phyloP scores from a whole-genome alignment of 805 yeast genomes.

The Vanderwaltozyma tropicalis region DNA sequence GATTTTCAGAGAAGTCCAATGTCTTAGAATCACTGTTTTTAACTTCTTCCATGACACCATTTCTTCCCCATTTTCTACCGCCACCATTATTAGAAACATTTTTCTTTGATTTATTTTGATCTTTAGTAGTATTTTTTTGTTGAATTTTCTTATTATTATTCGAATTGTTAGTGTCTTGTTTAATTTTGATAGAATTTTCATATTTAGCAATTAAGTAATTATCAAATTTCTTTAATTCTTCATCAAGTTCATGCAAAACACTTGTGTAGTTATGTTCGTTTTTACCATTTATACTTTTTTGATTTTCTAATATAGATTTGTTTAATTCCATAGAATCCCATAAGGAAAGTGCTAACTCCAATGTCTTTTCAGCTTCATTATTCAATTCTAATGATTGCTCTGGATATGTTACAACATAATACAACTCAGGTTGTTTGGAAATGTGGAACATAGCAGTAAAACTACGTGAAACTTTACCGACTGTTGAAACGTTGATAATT shows the following conservation, averaged over 20 bases:
- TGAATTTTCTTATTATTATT: slow-evolving; percentile 5
- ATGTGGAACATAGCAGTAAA: slow-evolving; percentile 20
- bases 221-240: slow-evolving; percentile 31
- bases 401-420: slow-evolving; percentile 34
- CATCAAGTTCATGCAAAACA: slow-evolving; percentile 22
- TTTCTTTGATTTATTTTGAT: slow-evolving; percentile 4
- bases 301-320: slow-evolving; percentile 23
- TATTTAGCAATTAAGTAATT: slow-evolving; percentile 30
- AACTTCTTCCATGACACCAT: slow-evolving; percentile 44
- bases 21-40: slow-evolving; percentile 29
- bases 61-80: slow-evolving; percentile 57
- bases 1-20: slow-evolving; percentile 47
- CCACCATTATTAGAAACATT: slow-evolving; percentile 7
- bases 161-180: background rate
- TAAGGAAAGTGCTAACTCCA: slow-evolving; percentile 27
- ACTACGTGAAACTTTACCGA: slow-evolving; percentile 4
- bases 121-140: background rate
- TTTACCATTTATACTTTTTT: slow-evolving; percentile 17
- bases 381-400: slow-evolving; percentile 35
- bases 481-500: slow-evolving; percentile 8
- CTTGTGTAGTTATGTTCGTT: slow-evolving; percentile 24
- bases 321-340: slow-evolving; percentile 29
- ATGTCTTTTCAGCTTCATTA: slow-evolving; percentile 35
- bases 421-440: slow-evolving; percentile 26
- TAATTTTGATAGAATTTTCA: slow-evolving; percentile 10